Evolutionary conservation across 106 monocot genomes (phyloP).

Genomic region (Acorus gramineus): DNA sequence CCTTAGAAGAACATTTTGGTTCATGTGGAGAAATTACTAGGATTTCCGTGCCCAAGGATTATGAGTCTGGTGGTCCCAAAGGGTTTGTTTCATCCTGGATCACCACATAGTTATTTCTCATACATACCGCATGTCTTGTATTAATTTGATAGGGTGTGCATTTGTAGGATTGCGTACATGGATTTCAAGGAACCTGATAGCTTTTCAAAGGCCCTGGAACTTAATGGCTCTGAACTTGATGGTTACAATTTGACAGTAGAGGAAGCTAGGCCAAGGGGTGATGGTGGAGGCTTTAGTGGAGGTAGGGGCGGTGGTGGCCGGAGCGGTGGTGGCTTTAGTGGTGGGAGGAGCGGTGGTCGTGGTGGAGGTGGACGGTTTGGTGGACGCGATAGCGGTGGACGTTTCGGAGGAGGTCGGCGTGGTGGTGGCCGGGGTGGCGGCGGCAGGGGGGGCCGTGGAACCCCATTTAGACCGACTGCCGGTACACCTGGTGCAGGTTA

Average conservation of each 20-base stretch:
- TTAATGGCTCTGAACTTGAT: slow-evolving; percentile 46
- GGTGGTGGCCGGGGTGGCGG: slow-evolving; percentile 13
- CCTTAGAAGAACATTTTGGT: slow-evolving; percentile 59
- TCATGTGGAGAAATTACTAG: slow-evolving; percentile 73
- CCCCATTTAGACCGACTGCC: slow-evolving; percentile 11
- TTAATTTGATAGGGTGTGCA: no score
- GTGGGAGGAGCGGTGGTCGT: slow-evolving; percentile 9
- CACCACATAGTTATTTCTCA: neutral
- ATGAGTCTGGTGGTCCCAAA: slow-evolving; percentile 61
- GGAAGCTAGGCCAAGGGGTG: slow-evolving; percentile 38
- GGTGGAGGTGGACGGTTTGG: slow-evolving; percentile 12
- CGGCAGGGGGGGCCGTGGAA: slow-evolving; percentile 18
- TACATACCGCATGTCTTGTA: no score
- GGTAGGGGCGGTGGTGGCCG: slow-evolving; percentile 10
- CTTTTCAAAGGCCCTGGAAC: slow-evolving; percentile 32
- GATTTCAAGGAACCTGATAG: slow-evolving; percentile 38
- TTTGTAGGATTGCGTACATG: slow-evolving; percentile 55
- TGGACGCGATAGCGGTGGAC: slow-evolving; percentile 12
- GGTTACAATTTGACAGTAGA: slow-evolving; percentile 35
- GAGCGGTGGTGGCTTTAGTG: slow-evolving; percentile 4
- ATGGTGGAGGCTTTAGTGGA: slow-evolving; percentile 18
- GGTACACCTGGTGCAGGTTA: slow-evolving; percentile 29
- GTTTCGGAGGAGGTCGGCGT: slow-evolving; percentile 5
- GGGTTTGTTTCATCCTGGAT: slow-evolving; percentile 40
- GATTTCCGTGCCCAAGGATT: slow-evolving; percentile 65